Conservation (phyloP, 2,329 filamentous ascomycete genomes). For the Penicillium sp. region DNA sequence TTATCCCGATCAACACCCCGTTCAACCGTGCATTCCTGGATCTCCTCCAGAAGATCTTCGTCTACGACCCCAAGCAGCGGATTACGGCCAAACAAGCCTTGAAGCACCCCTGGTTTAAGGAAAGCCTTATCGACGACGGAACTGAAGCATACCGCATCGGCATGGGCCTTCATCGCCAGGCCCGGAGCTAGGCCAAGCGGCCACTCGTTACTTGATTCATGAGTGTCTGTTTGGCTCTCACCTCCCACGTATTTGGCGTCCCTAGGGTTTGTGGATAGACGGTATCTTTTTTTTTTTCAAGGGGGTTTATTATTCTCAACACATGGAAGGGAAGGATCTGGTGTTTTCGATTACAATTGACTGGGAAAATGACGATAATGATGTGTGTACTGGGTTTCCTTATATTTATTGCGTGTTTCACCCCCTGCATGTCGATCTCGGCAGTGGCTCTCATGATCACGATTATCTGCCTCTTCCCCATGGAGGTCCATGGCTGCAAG, state of each 20-base stretch:
- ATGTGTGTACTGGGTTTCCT: constrained; percentile 22
- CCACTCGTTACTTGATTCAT: neutral
- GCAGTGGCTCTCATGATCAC: constrained; percentile 7
- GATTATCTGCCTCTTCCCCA: neutral
- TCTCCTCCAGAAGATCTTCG: constrained; percentile 63
- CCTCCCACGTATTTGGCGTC: constrained; percentile 20
- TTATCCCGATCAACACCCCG: constrained; percentile 59
- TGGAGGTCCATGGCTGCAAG: neutral
- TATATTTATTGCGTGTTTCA: constrained; percentile 5
- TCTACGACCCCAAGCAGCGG: constrained; percentile 66
- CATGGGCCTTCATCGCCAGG: constrained; percentile 42
- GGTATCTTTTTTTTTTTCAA: constrained; percentile 11
- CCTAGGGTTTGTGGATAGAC: constrained; percentile 27
- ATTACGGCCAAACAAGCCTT: constrained; percentile 67
- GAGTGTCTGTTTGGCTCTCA: constrained; percentile 2
- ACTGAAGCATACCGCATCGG: constrained; percentile 65
- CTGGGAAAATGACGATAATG: constrained; percentile 29
- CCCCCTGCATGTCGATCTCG: neutral
- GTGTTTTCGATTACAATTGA: constrained; percentile 21
- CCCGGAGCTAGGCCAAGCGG: constrained; percentile 17
- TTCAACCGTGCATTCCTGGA: constrained; percentile 68
- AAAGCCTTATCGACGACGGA: constrained; percentile 65
- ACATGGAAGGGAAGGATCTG: constrained; percentile 20
- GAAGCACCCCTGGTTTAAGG: constrained; percentile 68
- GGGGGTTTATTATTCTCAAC: constrained; percentile 25